Conservation (phyloP, 2,329 filamentous ascomycete species). For the Curvularia lunata region DNA sequence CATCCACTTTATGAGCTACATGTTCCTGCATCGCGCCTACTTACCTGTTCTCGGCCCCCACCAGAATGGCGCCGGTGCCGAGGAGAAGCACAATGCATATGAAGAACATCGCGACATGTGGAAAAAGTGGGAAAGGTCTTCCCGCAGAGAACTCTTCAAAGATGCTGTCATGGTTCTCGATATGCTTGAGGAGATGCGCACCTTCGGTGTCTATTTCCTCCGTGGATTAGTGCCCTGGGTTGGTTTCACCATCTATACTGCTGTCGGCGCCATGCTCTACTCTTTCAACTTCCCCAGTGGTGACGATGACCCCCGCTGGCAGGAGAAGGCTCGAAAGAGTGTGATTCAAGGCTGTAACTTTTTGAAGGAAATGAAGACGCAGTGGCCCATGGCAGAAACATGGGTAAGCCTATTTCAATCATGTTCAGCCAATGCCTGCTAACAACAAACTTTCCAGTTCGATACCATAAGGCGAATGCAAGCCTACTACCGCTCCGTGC, state of each 20-base stretch:
- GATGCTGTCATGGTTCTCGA: conserved; percentile 48
- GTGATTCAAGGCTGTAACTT: conserved; percentile 49
- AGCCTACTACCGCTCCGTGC: conserved; percentile 47
- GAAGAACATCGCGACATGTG: conserved; percentile 44
- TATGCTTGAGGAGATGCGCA: conserved; percentile 52
- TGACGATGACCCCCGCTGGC: conserved; percentile 45
- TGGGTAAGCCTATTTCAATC: conserved; percentile 20
- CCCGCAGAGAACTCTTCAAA: conserved; percentile 45
- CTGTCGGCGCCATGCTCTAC: conserved; percentile 51
- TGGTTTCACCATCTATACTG: conserved; percentile 52
- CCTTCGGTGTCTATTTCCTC: conserved; percentile 50
- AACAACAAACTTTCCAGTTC: conserved; percentile 25
- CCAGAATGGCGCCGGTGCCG: conserved; percentile 32
- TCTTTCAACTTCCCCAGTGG: conserved; percentile 47
- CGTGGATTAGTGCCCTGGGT: conserved; percentile 52
- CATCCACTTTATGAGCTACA: conserved; percentile 52
- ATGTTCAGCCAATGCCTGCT: neutral
- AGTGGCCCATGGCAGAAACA: conserved; percentile 52
- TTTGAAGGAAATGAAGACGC: conserved; percentile 50
- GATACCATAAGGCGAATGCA: conserved; percentile 54
- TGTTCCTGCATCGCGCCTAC: conserved; percentile 52
- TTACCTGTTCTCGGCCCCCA: conserved; percentile 48
- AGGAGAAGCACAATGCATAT: conserved; percentile 43
- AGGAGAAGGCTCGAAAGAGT: conserved; percentile 41
- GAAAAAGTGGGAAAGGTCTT: conserved; percentile 48